A percentile compares a stretch with the other conserved stretches of the same genome.
Evolutionary conservation across 1,139 yeast species (phyloP).

Genomic region (Sugiyamaella grinbergsii): DNA sequence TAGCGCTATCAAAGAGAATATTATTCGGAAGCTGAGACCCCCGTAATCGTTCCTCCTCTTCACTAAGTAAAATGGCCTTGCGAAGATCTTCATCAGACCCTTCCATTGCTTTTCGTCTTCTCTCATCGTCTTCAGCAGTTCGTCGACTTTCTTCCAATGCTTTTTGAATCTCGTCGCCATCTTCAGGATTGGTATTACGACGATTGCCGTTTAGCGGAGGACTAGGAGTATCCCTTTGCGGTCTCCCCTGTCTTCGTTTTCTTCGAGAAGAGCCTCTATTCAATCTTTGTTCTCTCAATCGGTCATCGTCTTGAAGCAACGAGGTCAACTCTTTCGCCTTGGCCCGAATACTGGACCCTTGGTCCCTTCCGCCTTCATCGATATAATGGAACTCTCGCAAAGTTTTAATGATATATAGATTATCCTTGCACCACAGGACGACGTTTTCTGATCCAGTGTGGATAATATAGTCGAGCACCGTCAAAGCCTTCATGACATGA

Average conservation of each 20-base stretch:
- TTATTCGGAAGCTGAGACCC: slow-evolving; percentile 32
- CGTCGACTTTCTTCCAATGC: slow-evolving; percentile 81
- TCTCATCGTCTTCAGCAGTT: slow-evolving; percentile 87
- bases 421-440: slow-evolving; percentile 92
- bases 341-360: slow-evolving; percentile 84
- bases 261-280: slow-evolving; percentile 42
- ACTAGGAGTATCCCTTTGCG: slow-evolving; percentile 23
- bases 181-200: slow-evolving; percentile 9
- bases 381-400: slow-evolving; percentile 85
- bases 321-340: slow-evolving; percentile 90
- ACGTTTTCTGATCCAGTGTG: slow-evolving; percentile 89
- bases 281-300: slow-evolving; percentile 73
- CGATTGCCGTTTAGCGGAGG: slow-evolving; percentile 46
- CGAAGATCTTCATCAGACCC: slow-evolving; percentile 70
- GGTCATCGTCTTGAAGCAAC: slow-evolving; percentile 78
- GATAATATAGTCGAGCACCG: slow-evolving; percentile 84
- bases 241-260: slow-evolving; percentile 25
- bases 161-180: slow-evolving; percentile 65
- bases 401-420: slow-evolving; percentile 85
- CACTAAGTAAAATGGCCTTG: slow-evolving; percentile 78
- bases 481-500: slow-evolving; percentile 83
- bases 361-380: slow-evolving; percentile 81
- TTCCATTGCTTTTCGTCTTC: slow-evolving; percentile 47
- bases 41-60: slow-evolving; percentile 74
- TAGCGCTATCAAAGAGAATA: slow-evolving; percentile 26